Base-by-base conservation (phyloP, 2,329 filamentous ascomycete genomes). In the Trichoderma endophyticum region DNA sequence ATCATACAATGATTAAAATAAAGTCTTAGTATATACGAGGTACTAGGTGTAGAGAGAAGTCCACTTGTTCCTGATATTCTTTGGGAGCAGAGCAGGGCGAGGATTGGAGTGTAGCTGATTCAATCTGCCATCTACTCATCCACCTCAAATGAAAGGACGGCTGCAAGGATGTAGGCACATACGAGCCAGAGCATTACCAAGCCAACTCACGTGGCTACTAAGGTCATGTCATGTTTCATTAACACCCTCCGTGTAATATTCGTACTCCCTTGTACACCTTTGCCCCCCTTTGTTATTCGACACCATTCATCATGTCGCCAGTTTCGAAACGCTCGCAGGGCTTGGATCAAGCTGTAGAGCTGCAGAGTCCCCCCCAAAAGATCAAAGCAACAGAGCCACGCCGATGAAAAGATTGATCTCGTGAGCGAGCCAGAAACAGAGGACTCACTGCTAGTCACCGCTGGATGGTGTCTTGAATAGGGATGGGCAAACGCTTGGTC, bases 401-500 rank as follows among this genome's bases (percentile, higher is more conserved):
- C 34, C 4, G 2, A 43, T 11, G 9, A 14, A 39, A 15, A 30
- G 14, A 2, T 14, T 15, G 4, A 28, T 7, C 2, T 39, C 9
- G 3, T 26, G 3, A 0, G n/a, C 7, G 14, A 2, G 5, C 3
- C 30, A n/a, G 7, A 12, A 8, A 3, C 7, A 18, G n/a, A 32
- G 1, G 11, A 9, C 2, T 21, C 14, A 9, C 18, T 56, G 21
- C 11, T 39, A 2, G 24, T 8, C 3, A 2, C 15, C 1, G 30
- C 21, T 0, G 30, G 34, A 28, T 56, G 63, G 30, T 3, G 5
- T 9, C 8, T 15, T 39, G 21, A 6, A 24, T 2, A 12, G 11
- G 21, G 21, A 14, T 24, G 11, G 48, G 6, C n/a, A 24, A 5
- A 24, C 4, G 5, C n/a, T 0, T 24, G 21, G 48, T 24, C 21